Evolutionary conservation across 352 stramenopile species (phyloP).

Genomic region (Lagenidium giganteum): DNA sequence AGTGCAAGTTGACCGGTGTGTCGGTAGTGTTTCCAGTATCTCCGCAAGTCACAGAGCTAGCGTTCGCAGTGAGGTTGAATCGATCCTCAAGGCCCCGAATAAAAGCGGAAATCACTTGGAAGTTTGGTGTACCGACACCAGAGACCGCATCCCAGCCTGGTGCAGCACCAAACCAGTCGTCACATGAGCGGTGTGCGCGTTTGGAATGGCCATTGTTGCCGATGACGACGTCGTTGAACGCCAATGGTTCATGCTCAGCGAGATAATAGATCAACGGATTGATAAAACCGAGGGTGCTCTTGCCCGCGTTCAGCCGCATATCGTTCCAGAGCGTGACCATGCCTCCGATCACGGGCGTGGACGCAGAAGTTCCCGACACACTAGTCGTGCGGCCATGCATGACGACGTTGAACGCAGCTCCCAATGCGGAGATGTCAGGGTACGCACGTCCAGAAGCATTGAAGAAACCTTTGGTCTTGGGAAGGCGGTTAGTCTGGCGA

Average conservation of each 20-base stretch:
- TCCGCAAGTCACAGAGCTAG: slow-evolving; percentile 5
- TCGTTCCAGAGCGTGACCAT: slow-evolving; percentile 90
- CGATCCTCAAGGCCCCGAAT: slow-evolving; percentile 42
- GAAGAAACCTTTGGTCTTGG: slow-evolving; percentile 52
- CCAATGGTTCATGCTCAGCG: slow-evolving; percentile 32
- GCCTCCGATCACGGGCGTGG: slow-evolving; percentile 74
- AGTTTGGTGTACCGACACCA: slow-evolving; percentile 84
- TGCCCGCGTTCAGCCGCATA: slow-evolving; percentile 67
- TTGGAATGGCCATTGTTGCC: slow-evolving; percentile 77
- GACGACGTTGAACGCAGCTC: slow-evolving; percentile 58
- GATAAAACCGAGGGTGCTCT: slow-evolving; percentile 81
- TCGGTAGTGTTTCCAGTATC: slow-evolving; percentile 3
- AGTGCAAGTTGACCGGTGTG: too few species aligned
- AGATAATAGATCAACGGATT: slow-evolving; percentile 85
- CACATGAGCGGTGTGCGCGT: slow-evolving; percentile 36
- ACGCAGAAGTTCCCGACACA: slow-evolving; percentile 83
- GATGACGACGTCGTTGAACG: slow-evolving; percentile 84
- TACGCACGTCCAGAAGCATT: slow-evolving; percentile 83
- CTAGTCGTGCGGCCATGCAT: slow-evolving; percentile 38
- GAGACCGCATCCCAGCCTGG: slow-evolving; percentile 87
- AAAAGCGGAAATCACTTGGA: slow-evolving; percentile 54
- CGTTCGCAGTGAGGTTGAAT: slow-evolving; percentile 30
- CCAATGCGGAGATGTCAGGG: slow-evolving; percentile 83
- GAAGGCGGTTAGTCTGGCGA: slow-evolving; percentile 34
- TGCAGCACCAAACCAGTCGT: slow-evolving; percentile 76